phyloP scores from a whole-genome alignment of 1,284 basidiomycete genomes.

The Trametes polyzona region DNA sequence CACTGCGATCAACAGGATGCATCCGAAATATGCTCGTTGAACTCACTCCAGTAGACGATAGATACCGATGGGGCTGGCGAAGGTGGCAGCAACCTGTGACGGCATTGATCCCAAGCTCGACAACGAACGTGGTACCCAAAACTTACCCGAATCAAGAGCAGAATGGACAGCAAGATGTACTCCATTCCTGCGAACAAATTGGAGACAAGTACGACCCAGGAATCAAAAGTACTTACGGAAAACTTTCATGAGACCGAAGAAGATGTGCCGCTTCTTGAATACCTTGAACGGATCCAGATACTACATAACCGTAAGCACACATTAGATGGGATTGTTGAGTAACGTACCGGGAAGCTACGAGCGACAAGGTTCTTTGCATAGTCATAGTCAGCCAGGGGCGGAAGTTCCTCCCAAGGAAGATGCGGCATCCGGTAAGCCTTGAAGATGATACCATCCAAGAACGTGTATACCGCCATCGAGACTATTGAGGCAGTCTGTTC shows the following conservation, averaged over 20 bases:
- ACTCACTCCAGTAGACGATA: constrained; percentile 44
- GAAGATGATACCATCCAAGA: constrained; percentile 45
- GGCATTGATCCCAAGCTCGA: background rate
- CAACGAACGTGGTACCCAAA: background rate
- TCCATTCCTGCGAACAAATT: constrained; percentile 16
- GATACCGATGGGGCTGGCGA: constrained; percentile 48
- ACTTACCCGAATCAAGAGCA: constrained; percentile 25
- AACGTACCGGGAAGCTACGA: constrained; percentile 34
- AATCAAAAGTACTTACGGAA: constrained; percentile 18
- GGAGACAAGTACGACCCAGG: background rate
- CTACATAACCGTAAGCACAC: constrained; percentile 12
- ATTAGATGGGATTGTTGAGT: too few relatives aligned
- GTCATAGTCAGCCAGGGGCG: constrained; percentile 52
- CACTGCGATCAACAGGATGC: background rate
- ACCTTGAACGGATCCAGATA: constrained; percentile 33
- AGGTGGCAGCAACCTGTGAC: constrained; percentile 30
- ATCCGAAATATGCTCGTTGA: too few relatives aligned
- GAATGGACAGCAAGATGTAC: constrained; percentile 22
- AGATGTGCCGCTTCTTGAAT: constrained; percentile 29
- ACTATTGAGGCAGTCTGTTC: constrained; percentile 69
- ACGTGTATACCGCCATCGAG: constrained; percentile 59
- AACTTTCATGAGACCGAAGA: constrained; percentile 34
- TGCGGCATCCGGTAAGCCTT: constrained; percentile 30
- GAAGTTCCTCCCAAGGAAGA: constrained; percentile 36
- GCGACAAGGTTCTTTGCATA: constrained; percentile 43